These are phyloP conservation scores for Chaetomium sp. DNA, from an alignment of 2,329 filamentous ascomycete species.

Conservation along the genomic window DNA sequence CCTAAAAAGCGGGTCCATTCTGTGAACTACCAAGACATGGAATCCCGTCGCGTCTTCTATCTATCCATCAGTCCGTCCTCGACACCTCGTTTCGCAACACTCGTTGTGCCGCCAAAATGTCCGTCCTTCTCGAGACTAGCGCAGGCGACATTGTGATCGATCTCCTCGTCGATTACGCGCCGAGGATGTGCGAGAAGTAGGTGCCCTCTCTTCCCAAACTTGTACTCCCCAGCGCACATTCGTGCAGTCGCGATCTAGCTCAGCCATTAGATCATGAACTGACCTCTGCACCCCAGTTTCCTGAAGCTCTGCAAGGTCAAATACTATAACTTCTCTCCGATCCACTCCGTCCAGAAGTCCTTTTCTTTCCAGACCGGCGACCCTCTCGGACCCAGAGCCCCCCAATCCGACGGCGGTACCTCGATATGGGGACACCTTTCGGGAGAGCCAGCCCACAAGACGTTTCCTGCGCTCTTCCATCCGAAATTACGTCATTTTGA, in stretches of 20 bases:
- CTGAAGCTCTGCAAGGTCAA: conserved; percentile 98
- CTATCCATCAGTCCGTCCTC: not conserved
- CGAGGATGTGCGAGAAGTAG: conserved; percentile 89
- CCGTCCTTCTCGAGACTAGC: conserved; percentile 87
- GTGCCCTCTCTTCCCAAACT: not conserved
- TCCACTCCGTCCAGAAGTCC: conserved; percentile 87
- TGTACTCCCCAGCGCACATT: too few relatives aligned
- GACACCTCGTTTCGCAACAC: not conserved
- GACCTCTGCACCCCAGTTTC: conserved; percentile 62
- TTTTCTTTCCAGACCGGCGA: conserved; percentile 97
- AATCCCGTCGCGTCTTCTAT: not conserved
- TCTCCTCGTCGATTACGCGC: conserved; percentile 79
- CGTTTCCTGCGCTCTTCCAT: conserved; percentile 78
- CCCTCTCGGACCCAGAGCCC: conserved; percentile 77
- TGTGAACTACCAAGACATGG: too few relatives aligned
- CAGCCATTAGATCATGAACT: conserved; percentile 31
- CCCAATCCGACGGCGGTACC: conserved; percentile 82
- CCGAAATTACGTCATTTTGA: conserved; percentile 84
- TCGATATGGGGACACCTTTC: conserved; percentile 86
- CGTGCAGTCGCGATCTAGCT: not conserved
- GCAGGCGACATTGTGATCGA: conserved; percentile 93
- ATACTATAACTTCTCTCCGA: conserved; percentile 95
- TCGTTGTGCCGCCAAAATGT: conserved; percentile 53
- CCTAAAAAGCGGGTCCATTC: too few relatives aligned
- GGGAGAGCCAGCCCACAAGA: conserved; percentile 59